Percentiles rank a stretch among this genome's conserved stretches.
phyloP scores from a whole-genome alignment of 306 rosid species.

The Cotoneaster glaucophyllus region DNA sequence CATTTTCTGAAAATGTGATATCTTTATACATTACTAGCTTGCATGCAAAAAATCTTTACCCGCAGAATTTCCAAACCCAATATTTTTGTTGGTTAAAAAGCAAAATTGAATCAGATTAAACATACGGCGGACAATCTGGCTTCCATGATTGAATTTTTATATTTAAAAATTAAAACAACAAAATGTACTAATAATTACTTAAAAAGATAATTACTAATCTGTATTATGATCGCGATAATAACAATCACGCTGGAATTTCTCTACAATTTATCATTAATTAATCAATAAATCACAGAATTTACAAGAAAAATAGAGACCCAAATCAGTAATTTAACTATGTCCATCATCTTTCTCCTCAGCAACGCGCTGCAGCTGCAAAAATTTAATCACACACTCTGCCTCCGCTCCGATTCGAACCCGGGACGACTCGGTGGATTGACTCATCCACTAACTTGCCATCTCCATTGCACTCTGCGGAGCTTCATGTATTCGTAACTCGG shows the following conservation, averaged over 20 bases:
- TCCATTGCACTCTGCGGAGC: conserved; percentile 52
- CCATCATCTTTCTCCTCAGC: background rate
- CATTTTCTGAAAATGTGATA: too few species aligned
- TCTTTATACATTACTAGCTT: too few species aligned
- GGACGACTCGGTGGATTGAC: conserved; percentile 67
- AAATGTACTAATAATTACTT: background rate
- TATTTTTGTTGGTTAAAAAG: too few species aligned
- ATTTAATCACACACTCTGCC: background rate
- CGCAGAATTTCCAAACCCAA: too few species aligned
- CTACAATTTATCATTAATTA: conserved; percentile 32
- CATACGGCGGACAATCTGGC: conserved; percentile 16
- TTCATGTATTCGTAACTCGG: background rate
- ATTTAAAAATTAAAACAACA: background rate
- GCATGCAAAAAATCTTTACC: too few species aligned
- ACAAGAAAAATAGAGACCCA: conserved; percentile 7
- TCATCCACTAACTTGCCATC: conserved; percentile 59
- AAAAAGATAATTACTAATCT: too few species aligned
- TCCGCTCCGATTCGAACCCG: conserved; percentile 51
- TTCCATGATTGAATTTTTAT: conserved; percentile 22
- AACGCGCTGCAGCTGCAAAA: conserved; percentile 9
- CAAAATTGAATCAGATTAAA: conserved; percentile 18
- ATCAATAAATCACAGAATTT: conserved; percentile 34
- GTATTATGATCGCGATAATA: background rate
- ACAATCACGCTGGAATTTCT: conserved; percentile 19
- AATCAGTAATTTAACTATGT: background rate